Conservation (phyloP, 1,284 basidiomycete species). For the Ceratobasidium sp. region DNA sequence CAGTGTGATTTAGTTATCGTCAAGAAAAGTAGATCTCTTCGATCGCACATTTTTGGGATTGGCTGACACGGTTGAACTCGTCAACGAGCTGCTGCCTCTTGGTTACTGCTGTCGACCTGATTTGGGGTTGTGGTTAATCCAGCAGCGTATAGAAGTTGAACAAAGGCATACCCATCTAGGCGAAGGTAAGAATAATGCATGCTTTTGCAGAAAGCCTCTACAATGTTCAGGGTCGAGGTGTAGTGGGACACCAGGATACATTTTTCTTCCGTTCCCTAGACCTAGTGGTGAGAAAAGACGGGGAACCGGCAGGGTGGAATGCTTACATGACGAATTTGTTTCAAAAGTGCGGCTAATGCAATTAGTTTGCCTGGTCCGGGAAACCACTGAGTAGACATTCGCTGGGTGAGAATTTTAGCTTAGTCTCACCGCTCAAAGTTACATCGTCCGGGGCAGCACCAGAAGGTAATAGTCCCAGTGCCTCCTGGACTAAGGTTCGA, state of each 20-base stretch:
- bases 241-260: slow-evolving; percentile 92
- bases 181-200: slow-evolving; percentile 84
- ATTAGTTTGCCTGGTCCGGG: slow-evolving; percentile 78
- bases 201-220: slow-evolving; percentile 87
- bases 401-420: not conserved
- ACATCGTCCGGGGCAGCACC: slow-evolving; percentile 75
- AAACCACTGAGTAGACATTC: too few relatives aligned
- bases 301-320: not conserved
- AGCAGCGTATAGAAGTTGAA: slow-evolving; percentile 6
- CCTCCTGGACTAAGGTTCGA: slow-evolving; percentile 68
- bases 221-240: slow-evolving; percentile 90
- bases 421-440: slow-evolving; percentile 74
- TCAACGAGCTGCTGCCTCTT: slow-evolving; percentile 89
- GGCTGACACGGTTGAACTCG: slow-evolving; percentile 80
- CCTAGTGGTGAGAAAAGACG: not conserved
- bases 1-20: too few relatives aligned
- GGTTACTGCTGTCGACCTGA: slow-evolving; percentile 80
- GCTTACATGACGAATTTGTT: slow-evolving; percentile 70
- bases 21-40: not conserved
- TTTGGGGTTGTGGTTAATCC: not conserved
- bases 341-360: slow-evolving; percentile 80
- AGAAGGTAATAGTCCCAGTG: slow-evolving; percentile 75
- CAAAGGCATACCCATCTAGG: slow-evolving; percentile 80
- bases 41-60: slow-evolving; percentile 73
- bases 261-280: slow-evolving; percentile 86